Evolutionary conservation across 73 alveolate species (phyloP).

Genomic region (Paramecium sonneborni): DNA sequence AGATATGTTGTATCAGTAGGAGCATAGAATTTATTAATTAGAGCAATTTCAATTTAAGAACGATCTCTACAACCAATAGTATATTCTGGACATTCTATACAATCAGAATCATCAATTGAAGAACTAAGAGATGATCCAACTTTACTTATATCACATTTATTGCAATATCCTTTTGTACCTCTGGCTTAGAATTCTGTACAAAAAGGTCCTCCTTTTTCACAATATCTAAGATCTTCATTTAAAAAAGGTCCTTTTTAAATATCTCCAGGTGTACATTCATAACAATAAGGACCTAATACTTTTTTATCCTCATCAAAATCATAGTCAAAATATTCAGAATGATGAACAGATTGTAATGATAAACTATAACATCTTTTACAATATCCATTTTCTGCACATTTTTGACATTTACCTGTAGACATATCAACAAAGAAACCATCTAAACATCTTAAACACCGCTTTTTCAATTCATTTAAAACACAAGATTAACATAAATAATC

Average conservation of each 20-base stretch:
- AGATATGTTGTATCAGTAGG: not conserved
- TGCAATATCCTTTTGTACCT: not conserved
- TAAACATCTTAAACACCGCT: not conserved
- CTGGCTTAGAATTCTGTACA: not conserved
- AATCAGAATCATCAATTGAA: not conserved
- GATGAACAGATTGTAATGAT: not conserved
- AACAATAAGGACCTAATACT: not conserved
- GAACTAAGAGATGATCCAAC: not conserved
- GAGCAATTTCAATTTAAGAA: not conserved
- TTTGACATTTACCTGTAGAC: not conserved
- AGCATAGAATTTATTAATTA: not conserved
- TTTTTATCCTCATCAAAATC: not conserved
- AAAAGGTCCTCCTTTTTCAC: conserved; percentile 3
- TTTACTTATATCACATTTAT: not conserved
- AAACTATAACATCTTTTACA: not conserved
- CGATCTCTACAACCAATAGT: conserved; percentile 24
- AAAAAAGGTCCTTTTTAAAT: not conserved
- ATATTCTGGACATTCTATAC: not conserved
- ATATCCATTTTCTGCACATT: not conserved
- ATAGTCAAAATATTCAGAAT: not conserved
- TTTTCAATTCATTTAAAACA: not conserved
- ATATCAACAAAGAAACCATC: conserved; percentile 44
- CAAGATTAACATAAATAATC: not conserved
- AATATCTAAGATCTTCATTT: not conserved
- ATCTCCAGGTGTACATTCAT: not conserved